These are phyloP conservation scores for Pseudogymnoascus sp. DNA, from an alignment of 2,329 filamentous ascomycete genomes.

Conservation along the genomic window DNA sequence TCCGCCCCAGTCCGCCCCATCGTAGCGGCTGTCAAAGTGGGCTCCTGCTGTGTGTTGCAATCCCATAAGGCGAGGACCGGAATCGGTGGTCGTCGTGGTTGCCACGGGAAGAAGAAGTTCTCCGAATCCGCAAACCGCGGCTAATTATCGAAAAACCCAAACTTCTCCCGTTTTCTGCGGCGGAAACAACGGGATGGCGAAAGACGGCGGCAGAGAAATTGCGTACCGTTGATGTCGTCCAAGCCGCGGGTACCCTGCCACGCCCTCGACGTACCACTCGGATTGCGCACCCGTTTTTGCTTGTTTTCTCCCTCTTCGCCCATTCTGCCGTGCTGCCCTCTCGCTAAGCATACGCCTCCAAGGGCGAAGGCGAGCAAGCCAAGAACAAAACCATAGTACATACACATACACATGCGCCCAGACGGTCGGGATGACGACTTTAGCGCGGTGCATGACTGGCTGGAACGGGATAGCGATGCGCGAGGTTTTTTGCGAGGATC, in stretches of 20 bases:
- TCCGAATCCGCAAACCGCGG: no score
- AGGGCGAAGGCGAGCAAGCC: no score
- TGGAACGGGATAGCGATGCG: background rate
- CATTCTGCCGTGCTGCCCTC: background rate
- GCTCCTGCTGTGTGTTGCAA: no score
- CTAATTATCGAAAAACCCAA: no score
- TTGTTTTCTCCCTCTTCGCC: background rate
- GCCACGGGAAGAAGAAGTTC: no score
- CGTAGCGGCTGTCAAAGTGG: slow-evolving; percentile 7
- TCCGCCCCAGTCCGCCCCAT: background rate
- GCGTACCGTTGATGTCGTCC: background rate
- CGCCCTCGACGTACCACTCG: background rate
- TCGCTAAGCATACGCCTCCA: background rate
- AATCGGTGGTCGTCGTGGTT: no score
- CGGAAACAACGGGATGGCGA: background rate
- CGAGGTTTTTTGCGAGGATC: no score
- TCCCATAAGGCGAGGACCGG: background rate
- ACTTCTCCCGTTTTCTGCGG: no score
- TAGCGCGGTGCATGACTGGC: slow-evolving; percentile 1
- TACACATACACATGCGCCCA: background rate
- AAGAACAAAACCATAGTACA: no score
- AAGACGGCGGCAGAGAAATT: background rate
- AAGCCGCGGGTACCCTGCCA: background rate
- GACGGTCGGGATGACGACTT: background rate
- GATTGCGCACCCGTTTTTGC: background rate